Evolutionary conservation across 345 rosid species (phyloP).

Genomic region (Raphanus raphanistrum): DNA sequence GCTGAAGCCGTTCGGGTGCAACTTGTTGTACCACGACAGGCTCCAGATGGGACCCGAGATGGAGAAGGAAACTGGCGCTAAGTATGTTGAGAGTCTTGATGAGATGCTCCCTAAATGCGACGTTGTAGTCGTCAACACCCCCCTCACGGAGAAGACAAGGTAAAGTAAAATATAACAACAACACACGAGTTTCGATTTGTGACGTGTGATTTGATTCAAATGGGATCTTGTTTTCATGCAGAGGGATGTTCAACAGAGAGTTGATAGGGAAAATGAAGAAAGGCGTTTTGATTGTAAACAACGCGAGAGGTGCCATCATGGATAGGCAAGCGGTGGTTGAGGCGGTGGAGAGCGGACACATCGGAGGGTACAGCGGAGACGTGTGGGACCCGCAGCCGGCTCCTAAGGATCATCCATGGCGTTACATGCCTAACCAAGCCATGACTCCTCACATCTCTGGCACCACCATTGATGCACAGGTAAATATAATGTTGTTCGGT

Average conservation of each 20-base stretch:
- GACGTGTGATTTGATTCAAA: not conserved
- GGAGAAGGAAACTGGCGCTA: conserved; percentile 72
- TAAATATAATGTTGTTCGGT: conserved; percentile 16
- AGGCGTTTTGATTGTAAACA: conserved; percentile 88
- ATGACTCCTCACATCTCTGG: conserved; percentile 99
- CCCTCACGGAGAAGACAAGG: conserved; percentile 85
- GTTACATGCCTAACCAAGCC: conserved; percentile 97
- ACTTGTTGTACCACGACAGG: conserved; percentile 82
- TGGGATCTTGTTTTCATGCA: conserved; percentile 20
- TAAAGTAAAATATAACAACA: not conserved
- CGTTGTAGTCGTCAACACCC: conserved; percentile 75
- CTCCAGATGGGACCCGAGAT: conserved; percentile 69
- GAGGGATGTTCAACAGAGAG: conserved; percentile 82
- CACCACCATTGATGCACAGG: conserved; percentile 95
- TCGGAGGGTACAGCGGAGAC: conserved; percentile 96
- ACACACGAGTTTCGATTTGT: not conserved
- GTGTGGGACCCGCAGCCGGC: conserved; percentile 97
- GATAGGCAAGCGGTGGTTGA: conserved; percentile 91
- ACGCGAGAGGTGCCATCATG: conserved; percentile 98
- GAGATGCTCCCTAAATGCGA: conserved; percentile 90
- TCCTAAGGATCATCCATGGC: conserved; percentile 98
- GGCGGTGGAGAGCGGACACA: conserved; percentile 78
- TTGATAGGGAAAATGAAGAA: conserved; percentile 84
- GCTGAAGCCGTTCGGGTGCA: conserved; percentile 88
- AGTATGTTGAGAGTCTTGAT: conserved; percentile 74